Evolutionary conservation across 164 flowering plant species (phyloP), one percentile per base, ranked within the genome.

Genomic region (Nymphaea colorata): DNA sequence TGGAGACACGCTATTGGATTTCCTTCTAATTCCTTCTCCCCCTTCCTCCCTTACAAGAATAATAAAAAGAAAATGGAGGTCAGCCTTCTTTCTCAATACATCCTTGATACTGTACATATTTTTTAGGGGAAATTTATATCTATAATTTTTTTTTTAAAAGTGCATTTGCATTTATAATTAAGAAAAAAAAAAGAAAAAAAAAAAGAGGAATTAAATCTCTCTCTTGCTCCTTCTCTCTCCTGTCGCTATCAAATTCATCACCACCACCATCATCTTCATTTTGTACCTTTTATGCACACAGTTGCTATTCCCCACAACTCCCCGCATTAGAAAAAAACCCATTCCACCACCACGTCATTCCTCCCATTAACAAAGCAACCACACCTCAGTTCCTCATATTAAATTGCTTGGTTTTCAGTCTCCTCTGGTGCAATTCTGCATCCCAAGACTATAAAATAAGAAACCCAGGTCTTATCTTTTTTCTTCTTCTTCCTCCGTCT

Each of bases 331-430:
- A 66, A 53, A 53, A 66, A 57, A 61, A 43, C 66, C 74, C 73
- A 60, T 41, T 66, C 17, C 61, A 55, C 64, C 42, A 64, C 14
- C 12, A 60, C 41, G 41, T 44, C 62, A 25, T 61, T 60, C 44
- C 67, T 51, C 14, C 17, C 63, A 44, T 59, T 68, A 71, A 60
- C 66, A 68, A 25, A 11, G 59, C 69, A 16, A 43, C 16, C 70
- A 25, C 36, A 63, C 62, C 47, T 53, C 43, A 51, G 14, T 25
- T 51, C 14, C 12, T 51, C 14, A 51, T 51, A 8, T 51, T 8
- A 51, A 51, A 7, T 51, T 51, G 8, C 57, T 8, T 51, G 57
- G 8, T 51, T 51, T 51, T 51, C 12, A 51, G 57, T 51, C 14
- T 51, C 57, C 57, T 51, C 3, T 51, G 57, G 3, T 51, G 57